These are phyloP conservation scores for Cubamyces sp. DNA, from an alignment of 768 basidiomycete genomes.

Conservation along the genomic window DNA sequence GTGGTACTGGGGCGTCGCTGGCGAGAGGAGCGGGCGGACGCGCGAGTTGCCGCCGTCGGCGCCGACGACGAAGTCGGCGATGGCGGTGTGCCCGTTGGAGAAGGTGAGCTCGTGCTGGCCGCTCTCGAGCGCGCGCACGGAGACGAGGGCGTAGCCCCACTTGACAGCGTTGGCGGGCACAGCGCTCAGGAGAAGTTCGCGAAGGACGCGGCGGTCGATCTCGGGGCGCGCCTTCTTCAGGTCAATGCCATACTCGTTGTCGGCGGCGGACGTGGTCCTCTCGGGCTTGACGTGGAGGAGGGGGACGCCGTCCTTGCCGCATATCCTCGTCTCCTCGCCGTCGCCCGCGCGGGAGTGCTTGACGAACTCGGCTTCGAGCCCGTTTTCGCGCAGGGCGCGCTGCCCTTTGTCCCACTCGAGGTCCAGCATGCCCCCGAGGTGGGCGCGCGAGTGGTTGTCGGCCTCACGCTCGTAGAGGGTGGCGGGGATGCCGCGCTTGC, in stretches of 20 bases:
- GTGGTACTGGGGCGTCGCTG: conserved; percentile 38
- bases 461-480: conserved; percentile 1
- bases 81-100: neutral
- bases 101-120: conserved; percentile 29
- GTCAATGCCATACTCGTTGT: neutral
- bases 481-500: neutral
- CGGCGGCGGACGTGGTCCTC: neutral
- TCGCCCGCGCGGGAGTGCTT: too few species aligned
- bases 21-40: conserved; percentile 39
- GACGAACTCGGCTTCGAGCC: neutral
- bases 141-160: conserved; percentile 45
- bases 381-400: conserved; percentile 4
- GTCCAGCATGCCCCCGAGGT: conserved; percentile 5
- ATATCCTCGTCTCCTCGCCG: neutral
- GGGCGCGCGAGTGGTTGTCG: neutral
- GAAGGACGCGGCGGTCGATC: conserved; percentile 15
- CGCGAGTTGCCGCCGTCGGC: conserved; percentile 48
- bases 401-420: conserved; percentile 10
- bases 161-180: conserved; percentile 40
- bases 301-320: neutral
- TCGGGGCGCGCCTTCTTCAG: conserved; percentile 6
- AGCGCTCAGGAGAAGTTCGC: conserved; percentile 4
- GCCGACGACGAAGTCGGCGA: conserved; percentile 37
- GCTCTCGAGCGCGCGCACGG: conserved; percentile 32
- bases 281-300: neutral